These are phyloP conservation scores for Fraxinus ornus DNA, from an alignment of 305 asterid species.

Conservation along the genomic window DNA sequence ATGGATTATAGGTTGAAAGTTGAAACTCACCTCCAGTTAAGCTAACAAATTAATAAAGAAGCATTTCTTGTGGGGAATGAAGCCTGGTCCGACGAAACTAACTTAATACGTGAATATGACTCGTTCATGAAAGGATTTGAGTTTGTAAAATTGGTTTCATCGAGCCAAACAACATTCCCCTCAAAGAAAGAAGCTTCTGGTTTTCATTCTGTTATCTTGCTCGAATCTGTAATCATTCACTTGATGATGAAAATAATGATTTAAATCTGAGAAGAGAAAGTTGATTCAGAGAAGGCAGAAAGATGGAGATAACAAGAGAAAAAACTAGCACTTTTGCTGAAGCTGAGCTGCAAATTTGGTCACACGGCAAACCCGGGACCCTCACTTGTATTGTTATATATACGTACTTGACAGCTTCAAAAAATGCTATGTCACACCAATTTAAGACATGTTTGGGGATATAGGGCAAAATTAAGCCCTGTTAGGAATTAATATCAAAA, in stretches of 20 bases:
- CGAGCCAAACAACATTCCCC: background rate
- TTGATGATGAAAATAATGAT: background rate
- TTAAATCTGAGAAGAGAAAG: background rate
- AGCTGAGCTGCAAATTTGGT: background rate
- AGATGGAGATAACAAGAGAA: background rate
- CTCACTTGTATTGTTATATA: too few species aligned
- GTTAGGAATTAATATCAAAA: too few species aligned
- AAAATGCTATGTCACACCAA: too few species aligned
- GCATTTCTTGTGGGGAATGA: background rate
- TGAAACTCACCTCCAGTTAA: background rate
- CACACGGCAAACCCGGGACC: too few species aligned
- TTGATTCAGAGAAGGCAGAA: background rate
- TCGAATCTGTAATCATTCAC: background rate
- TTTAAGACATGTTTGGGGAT: too few species aligned
- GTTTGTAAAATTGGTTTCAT: background rate
- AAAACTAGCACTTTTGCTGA: background rate
- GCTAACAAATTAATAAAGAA: background rate
- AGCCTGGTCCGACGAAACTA: background rate
- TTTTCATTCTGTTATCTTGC: background rate
- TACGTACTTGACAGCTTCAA: too few species aligned
- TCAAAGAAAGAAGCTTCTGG: background rate
- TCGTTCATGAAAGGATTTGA: background rate
- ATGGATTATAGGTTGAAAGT: background rate
- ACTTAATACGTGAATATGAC: background rate
- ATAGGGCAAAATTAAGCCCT: too few species aligned